Percentiles rank a stretch among this genome's conserved stretches.
Conservation (phyloP, 345 rosid genomes). For the Melaleuca quinquenervia region DNA sequence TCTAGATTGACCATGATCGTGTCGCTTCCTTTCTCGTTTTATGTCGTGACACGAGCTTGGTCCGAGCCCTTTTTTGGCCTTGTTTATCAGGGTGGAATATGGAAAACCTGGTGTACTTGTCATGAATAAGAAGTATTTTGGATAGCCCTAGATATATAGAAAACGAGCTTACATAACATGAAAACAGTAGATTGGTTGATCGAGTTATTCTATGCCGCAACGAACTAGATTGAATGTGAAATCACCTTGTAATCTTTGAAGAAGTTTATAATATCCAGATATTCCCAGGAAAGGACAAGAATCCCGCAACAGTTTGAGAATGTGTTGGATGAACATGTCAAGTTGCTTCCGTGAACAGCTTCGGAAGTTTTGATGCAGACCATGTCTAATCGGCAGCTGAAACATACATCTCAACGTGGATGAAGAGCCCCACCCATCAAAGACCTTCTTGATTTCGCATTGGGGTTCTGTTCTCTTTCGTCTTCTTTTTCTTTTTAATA, state of each 20-base stretch:
- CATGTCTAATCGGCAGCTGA: neutral
- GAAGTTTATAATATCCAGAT: neutral
- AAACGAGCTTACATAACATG: neutral
- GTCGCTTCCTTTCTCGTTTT: neutral
- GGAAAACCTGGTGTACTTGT: neutral
- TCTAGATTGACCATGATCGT: neutral
- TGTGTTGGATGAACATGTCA: neutral
- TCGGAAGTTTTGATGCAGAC: neutral
- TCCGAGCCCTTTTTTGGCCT: neutral
- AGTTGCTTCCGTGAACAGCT: neutral
- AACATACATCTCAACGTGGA: neutral
- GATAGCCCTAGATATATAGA: neutral
- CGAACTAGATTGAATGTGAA: neutral
- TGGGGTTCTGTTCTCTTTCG: neutral
- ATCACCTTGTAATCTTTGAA: neutral
- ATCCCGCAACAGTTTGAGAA: neutral
- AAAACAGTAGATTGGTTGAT: neutral
- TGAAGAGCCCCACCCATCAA: neutral
- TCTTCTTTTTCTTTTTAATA: neutral
- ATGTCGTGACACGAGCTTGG: neutral
- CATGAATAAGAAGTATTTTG: neutral
- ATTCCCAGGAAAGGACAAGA: neutral
- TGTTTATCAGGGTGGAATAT: neutral
- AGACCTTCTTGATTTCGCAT: neutral
- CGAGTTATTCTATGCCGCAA: neutral